Conservation (phyloP, 805 yeast genomes). For the Tetrapisispora pingtungensis region DNA sequence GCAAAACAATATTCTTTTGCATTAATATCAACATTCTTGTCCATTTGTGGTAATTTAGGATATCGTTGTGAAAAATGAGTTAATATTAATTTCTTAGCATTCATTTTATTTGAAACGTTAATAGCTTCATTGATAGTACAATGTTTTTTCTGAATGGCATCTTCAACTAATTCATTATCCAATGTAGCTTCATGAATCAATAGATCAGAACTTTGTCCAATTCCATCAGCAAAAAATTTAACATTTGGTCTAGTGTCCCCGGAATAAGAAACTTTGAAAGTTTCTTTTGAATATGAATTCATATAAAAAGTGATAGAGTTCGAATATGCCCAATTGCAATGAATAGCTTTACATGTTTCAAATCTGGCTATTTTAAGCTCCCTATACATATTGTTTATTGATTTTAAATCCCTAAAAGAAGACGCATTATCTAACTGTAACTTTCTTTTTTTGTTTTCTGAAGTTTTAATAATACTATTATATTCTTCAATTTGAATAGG, state of each 20-base stretch:
- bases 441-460: slow-evolving; percentile 12
- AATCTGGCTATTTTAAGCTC: slow-evolving; percentile 38
- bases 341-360: slow-evolving; percentile 65
- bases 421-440: slow-evolving; percentile 18
- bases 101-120: slow-evolving; percentile 58
- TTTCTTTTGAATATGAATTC: slow-evolving; percentile 13
- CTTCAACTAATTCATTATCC: slow-evolving; percentile 65
- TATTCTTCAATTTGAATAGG: slow-evolving; percentile 24
- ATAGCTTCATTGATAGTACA: slow-evolving; percentile 86
- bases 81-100: slow-evolving; percentile 55
- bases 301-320: slow-evolving; percentile 42
- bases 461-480: slow-evolving; percentile 6
- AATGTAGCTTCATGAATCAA: slow-evolving; percentile 90
- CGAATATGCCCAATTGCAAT: slow-evolving; percentile 76
- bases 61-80: slow-evolving; percentile 94
- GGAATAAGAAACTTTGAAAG: slow-evolving; percentile 72
- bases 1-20: slow-evolving; percentile 40
- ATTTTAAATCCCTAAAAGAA: slow-evolving; percentile 18
- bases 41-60: slow-evolving; percentile 42
- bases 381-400: slow-evolving; percentile 30
- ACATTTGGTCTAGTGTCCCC: slow-evolving; percentile 89
- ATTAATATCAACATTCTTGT: slow-evolving; percentile 20
- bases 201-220: slow-evolving; percentile 61
- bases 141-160: slow-evolving; percentile 75
- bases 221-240: slow-evolving; percentile 42